Evolutionary conservation across 2,329 filamentous ascomycete genomes (phyloP).

Genomic region (Lizonia empirigonia): DNA sequence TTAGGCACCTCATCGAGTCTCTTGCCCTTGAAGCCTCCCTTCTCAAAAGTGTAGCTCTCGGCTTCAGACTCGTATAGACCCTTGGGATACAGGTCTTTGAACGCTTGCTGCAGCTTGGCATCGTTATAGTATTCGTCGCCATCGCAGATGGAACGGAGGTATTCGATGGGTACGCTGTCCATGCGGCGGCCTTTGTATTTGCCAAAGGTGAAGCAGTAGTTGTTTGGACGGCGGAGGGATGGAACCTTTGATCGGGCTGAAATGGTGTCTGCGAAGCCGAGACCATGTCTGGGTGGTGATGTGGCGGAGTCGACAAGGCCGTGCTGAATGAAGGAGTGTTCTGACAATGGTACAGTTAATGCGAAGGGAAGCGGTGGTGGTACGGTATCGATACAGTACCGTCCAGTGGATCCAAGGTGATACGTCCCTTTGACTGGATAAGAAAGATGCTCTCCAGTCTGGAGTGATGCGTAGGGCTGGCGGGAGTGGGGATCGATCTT

Average conservation of each 20-base stretch:
- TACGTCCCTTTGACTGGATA: constrained; percentile 20
- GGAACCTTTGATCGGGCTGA: not conserved
- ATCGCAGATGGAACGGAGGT: constrained; percentile 6
- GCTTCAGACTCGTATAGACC: constrained; percentile 8
- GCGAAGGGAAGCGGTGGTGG: constrained; percentile 5
- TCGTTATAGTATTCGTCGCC: constrained; percentile 6
- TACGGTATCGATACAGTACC: constrained; percentile 6
- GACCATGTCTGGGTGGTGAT: constrained; percentile 4
- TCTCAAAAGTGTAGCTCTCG: constrained; percentile 10
- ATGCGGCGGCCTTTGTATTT: constrained; percentile 10
- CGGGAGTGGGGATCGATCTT: constrained; percentile 5
- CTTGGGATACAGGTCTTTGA: constrained; percentile 9
- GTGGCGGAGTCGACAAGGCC: not conserved
- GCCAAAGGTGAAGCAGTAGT: constrained; percentile 15
- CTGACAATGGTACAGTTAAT: constrained; percentile 7
- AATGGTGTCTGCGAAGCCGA: constrained; percentile 4
- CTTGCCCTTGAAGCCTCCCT: constrained; percentile 11
- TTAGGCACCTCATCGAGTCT: constrained; percentile 12
- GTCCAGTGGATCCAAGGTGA: constrained; percentile 20
- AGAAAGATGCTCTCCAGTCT: constrained; percentile 13
- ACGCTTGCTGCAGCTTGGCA: constrained; percentile 4
- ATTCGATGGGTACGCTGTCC: constrained; percentile 13
- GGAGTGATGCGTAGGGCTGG: constrained; percentile 8
- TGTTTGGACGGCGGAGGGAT: constrained; percentile 3
- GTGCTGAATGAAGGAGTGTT: not conserved